A percentile compares a stretch with the other conserved stretches of the same genome.
phyloP scores from a whole-genome alignment of 805 yeast genomes.

The Ogataea ramenticola region DNA sequence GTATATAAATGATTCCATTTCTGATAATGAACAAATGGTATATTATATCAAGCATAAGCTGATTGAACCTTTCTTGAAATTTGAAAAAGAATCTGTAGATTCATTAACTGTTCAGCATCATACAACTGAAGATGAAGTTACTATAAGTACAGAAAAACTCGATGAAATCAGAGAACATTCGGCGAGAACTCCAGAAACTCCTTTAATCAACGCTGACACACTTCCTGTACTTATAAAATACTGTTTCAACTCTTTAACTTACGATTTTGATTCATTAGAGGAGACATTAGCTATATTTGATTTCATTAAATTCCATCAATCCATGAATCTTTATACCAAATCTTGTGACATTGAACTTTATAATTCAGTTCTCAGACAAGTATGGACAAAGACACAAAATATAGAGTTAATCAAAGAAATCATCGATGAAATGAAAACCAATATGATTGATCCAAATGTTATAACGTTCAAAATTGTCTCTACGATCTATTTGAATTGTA shows the following conservation, averaged over 20 bases:
- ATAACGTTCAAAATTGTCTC: slow-evolving; percentile 20
- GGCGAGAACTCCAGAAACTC: slow-evolving; percentile 11
- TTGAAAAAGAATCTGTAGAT: neutral
- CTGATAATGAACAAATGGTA: slow-evolving; percentile 13
- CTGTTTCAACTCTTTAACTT: slow-evolving; percentile 22
- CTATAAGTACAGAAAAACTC: neutral
- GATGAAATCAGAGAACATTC: slow-evolving; percentile 7
- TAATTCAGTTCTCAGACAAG: slow-evolving; percentile 18
- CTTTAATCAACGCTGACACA: slow-evolving; percentile 16
- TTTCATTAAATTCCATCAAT: slow-evolving; percentile 18
- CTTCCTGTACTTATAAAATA: slow-evolving; percentile 20
- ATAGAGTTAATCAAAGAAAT: slow-evolving; percentile 15
- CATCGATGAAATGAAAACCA: slow-evolving; percentile 21
- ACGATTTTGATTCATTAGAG: slow-evolving; percentile 22
- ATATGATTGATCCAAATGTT: slow-evolving; percentile 24
- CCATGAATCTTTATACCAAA: slow-evolving; percentile 23
- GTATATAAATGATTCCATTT: slow-evolving; percentile 15
- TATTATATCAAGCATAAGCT: slow-evolving; percentile 13
- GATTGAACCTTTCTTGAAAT: slow-evolving; percentile 11
- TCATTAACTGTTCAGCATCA: neutral
- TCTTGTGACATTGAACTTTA: slow-evolving; percentile 25
- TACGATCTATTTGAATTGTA: slow-evolving; percentile 20
- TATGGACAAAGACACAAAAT: slow-evolving; percentile 22
- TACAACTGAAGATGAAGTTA: neutral
- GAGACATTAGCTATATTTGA: slow-evolving; percentile 16